Conservation (phyloP, 192 early-diverging fungal genomes). For the Diversispora epigaea region DNA sequence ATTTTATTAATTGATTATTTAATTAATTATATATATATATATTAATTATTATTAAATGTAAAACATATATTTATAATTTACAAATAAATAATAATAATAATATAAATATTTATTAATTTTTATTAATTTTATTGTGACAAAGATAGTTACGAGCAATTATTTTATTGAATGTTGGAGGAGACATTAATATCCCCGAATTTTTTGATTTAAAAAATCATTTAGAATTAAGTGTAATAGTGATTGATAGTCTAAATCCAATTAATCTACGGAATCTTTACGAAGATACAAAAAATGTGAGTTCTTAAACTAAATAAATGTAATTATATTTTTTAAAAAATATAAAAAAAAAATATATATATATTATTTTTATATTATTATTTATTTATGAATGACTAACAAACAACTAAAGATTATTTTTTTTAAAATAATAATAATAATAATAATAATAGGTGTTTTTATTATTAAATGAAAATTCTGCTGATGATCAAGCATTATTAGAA, state of each 20-base stretch:
- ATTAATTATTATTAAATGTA: neutral
- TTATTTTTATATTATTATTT: too few species aligned
- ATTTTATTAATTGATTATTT: conserved; percentile 4
- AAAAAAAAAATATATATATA: neutral
- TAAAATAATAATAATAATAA: too few species aligned
- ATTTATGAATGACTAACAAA: too few species aligned
- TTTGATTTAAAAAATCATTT: neutral
- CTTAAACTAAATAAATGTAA: neutral
- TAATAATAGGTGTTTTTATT: too few species aligned
- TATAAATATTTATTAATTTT: neutral
- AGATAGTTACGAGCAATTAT: conserved; percentile 22
- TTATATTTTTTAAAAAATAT: neutral
- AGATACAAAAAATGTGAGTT: neutral
- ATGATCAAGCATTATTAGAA: neutral
- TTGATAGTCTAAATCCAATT: conserved; percentile 8
- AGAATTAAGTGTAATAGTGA: neutral
- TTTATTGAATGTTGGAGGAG: conserved; percentile 19
- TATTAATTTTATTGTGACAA: neutral
- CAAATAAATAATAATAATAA: neutral
- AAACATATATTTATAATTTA: neutral
- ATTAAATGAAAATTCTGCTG: too few species aligned
- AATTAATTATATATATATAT: neutral
- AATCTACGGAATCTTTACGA: conserved; percentile 4
- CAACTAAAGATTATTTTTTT: too few species aligned
- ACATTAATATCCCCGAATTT: neutral